phyloP scores from a whole-genome alignment of 495 filamentous ascomycete species.

The Aspergillus homomorphus region DNA sequence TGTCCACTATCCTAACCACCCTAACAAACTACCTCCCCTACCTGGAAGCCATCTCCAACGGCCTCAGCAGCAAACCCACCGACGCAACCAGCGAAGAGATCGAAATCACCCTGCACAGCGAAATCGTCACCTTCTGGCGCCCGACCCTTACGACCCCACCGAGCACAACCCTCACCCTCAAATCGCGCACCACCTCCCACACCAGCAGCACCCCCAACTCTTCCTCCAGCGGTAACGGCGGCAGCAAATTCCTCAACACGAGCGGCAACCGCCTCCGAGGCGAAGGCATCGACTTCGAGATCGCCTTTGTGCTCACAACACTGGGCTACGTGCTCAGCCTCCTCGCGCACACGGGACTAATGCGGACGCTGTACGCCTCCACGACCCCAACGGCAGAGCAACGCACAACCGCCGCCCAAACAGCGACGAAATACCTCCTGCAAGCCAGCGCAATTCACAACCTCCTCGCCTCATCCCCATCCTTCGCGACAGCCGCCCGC shows the following conservation, averaged over 20 bases:
- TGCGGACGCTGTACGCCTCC: constrained; percentile 53
- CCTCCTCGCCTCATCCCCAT: constrained; percentile 49
- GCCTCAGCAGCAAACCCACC: constrained; percentile 49
- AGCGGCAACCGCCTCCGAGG: constrained; percentile 51
- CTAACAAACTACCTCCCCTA: constrained; percentile 77
- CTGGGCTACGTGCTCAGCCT: constrained; percentile 70
- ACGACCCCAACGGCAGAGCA: constrained; percentile 61
- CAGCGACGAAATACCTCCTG: constrained; percentile 74
- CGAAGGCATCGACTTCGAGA: constrained; percentile 76
- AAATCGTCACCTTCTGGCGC: constrained; percentile 75
- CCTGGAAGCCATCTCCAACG: constrained; percentile 68
- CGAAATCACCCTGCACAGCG: constrained; percentile 58
- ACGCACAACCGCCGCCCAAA: constrained; percentile 64
- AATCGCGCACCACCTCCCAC: constrained; percentile 44
- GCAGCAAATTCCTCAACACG: background rate
- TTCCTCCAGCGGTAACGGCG: background rate
- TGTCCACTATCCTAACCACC: constrained; percentile 62
- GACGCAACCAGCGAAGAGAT: constrained; percentile 48
- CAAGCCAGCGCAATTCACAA: constrained; percentile 74
- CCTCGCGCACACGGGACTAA: constrained; percentile 59
- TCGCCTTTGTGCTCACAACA: constrained; percentile 73
- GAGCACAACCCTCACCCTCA: constrained; percentile 40
- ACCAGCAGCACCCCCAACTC: too few relatives aligned
- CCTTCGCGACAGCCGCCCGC: constrained; percentile 15
- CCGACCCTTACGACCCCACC: constrained; percentile 60